phyloP scores from a whole-genome alignment of 73 alveolate genomes.

The Paramecium tetraurelia region DNA sequence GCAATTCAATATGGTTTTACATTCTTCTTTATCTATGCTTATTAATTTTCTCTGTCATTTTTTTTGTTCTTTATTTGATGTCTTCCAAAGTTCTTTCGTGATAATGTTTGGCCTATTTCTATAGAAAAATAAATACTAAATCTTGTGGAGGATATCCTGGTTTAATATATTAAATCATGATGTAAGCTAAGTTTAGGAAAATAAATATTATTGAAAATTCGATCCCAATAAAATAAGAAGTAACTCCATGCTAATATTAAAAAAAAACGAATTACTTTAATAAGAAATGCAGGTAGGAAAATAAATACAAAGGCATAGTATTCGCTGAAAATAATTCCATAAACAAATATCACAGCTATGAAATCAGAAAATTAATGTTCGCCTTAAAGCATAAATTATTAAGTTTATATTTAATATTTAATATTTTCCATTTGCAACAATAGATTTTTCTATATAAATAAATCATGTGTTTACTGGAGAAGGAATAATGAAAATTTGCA shows the following conservation, averaged over 20 bases:
- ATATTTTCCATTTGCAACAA: not conserved
- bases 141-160: slow-evolving; percentile 50
- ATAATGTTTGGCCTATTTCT: slow-evolving; percentile 38
- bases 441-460: not conserved
- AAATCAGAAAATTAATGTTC: not conserved
- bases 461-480: not conserved
- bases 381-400: not conserved
- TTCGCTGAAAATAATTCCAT: slow-evolving; percentile 24
- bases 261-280: not conserved
- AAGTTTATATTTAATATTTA: not conserved
- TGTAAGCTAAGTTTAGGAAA: not conserved
- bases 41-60: not conserved
- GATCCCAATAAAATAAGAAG: not conserved
- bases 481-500: not conserved
- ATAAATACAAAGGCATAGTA: slow-evolving; percentile 3
- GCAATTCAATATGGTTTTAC: not conserved
- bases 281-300: not conserved
- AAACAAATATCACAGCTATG: not conserved
- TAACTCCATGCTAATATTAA: not conserved
- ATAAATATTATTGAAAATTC: not conserved
- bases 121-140: not conserved
- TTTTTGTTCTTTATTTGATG: slow-evolving; percentile 22
- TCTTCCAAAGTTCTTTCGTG: slow-evolving; percentile 34
- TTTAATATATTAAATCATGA: not conserved
- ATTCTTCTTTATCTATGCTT: not conserved